Evolutionary conservation across 2,329 filamentous ascomycete genomes (phyloP).

Genomic region (Pseudogymnoascus sp.): DNA sequence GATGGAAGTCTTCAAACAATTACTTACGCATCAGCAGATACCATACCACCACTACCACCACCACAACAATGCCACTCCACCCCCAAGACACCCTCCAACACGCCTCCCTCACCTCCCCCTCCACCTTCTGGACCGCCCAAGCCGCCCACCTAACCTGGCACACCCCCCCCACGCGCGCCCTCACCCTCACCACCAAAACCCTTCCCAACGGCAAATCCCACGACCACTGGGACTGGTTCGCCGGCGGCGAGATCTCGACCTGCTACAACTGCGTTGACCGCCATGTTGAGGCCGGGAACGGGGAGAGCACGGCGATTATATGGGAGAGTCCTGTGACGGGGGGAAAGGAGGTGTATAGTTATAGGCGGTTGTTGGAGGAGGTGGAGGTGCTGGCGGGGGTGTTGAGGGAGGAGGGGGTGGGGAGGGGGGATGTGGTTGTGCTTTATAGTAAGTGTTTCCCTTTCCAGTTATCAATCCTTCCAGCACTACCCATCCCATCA

Average conservation of each 20-base stretch:
- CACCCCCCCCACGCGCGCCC: conserved; percentile 56
- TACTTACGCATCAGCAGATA: neutral
- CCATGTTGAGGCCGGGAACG: conserved; percentile 74
- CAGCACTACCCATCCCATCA: neutral
- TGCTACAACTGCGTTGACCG: conserved; percentile 88
- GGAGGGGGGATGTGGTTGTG: conserved; percentile 76
- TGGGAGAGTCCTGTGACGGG: conserved; percentile 83
- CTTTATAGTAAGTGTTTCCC: conserved; percentile 62
- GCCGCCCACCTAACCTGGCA: conserved; percentile 75
- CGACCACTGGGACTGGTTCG: conserved; percentile 83
- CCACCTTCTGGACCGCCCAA: conserved; percentile 67
- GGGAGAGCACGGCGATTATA: conserved; percentile 65
- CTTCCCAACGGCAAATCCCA: conserved; percentile 55
- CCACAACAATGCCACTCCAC: conserved; percentile 23
- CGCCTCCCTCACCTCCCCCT: conserved; percentile 57
- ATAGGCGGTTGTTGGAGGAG: conserved; percentile 65
- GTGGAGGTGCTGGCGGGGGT: conserved; percentile 77
- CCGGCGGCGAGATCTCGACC: conserved; percentile 79
- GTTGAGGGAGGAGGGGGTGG: conserved; percentile 71
- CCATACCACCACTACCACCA: neutral
- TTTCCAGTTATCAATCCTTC: neutral
- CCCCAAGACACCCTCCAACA: conserved; percentile 27
- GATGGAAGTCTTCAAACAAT: neutral
- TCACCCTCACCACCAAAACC: conserved; percentile 53
- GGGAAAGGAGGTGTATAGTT: conserved; percentile 70